Conservation (phyloP, 2,329 filamentous ascomycete species). For the Ambrosiella beaveri region DNA sequence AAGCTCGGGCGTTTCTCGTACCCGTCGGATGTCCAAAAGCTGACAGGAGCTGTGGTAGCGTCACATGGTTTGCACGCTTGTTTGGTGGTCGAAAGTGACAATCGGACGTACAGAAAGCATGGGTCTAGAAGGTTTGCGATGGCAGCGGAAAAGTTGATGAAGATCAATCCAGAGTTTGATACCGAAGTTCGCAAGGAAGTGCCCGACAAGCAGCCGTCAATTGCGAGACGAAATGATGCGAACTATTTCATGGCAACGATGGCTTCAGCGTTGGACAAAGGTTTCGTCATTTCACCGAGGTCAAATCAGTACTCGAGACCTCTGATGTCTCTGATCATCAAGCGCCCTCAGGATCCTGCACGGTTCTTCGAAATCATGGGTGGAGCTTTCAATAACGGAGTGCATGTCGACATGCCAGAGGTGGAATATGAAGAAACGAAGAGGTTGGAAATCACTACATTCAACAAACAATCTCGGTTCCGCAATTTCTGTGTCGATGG, state of each 20-base stretch:
- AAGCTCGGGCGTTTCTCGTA: slow-evolving; percentile 16
- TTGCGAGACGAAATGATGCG: slow-evolving; percentile 28
- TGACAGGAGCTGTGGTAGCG: slow-evolving; percentile 66
- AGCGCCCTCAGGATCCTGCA: too few species aligned
- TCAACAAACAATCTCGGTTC: slow-evolving; percentile 57
- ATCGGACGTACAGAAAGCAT: slow-evolving; percentile 57
- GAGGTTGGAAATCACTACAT: slow-evolving; percentile 46
- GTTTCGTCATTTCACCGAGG: slow-evolving; percentile 64
- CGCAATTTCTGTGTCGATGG: slow-evolving; percentile 83
- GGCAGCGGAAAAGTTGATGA: slow-evolving; percentile 61
- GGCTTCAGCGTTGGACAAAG: slow-evolving; percentile 66
- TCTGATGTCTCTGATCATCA: slow-evolving; percentile 50
- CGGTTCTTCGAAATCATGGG: too few species aligned
- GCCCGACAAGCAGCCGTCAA: slow-evolving; percentile 11
- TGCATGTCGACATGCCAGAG: too few species aligned
- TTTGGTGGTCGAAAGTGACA: slow-evolving; percentile 83
- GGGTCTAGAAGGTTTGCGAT: slow-evolving; percentile 68
- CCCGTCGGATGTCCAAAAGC: slow-evolving; percentile 19
- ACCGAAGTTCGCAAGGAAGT: slow-evolving; percentile 25
- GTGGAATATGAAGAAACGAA: slow-evolving; percentile 31
- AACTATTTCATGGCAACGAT: slow-evolving; percentile 62
- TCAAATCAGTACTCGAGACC: slow-evolving; percentile 44
- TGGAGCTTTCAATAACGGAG: too few species aligned
- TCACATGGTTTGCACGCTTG: slow-evolving; percentile 84
- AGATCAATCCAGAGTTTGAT: slow-evolving; percentile 32